Percentiles rank a stretch among this genome's conserved stretches.
Evolutionary conservation across 1,139 yeast genomes (phyloP).

Genomic region (Yamadazyma sp.): DNA sequence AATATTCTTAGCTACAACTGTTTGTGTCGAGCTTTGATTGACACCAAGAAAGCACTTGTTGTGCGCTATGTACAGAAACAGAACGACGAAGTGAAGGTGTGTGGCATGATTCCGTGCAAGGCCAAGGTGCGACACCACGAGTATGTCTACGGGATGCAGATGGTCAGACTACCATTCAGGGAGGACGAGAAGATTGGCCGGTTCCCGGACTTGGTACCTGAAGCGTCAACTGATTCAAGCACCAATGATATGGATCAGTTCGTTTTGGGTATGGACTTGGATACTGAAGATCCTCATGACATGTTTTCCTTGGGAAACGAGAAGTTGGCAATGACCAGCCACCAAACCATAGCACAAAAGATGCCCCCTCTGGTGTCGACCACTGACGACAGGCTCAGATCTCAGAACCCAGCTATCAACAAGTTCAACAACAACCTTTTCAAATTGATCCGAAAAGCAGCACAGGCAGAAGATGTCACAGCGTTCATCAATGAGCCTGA

Average conservation of each 20-base stretch:
- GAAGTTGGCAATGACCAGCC: slow-evolving; percentile 12
- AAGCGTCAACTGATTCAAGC: slow-evolving; percentile 9
- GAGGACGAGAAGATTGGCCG: slow-evolving; percentile 73
- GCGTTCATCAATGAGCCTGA: slow-evolving; percentile 24
- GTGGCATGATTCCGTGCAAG: slow-evolving; percentile 55
- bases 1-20: slow-evolving; percentile 52
- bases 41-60: slow-evolving; percentile 50
- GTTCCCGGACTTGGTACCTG: slow-evolving; percentile 50
- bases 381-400: slow-evolving; percentile 19
- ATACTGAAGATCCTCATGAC: slow-evolving; percentile 6
- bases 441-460: slow-evolving; percentile 26
- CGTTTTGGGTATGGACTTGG: slow-evolving; percentile 25
- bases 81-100: slow-evolving; percentile 53
- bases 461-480: slow-evolving; percentile 21
- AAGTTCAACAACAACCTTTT: slow-evolving; percentile 28
- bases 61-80: slow-evolving; percentile 60
- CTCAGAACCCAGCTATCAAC: slow-evolving; percentile 32
- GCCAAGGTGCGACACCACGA: slow-evolving; percentile 15
- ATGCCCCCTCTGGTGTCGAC: not conserved
- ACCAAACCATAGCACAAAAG: slow-evolving; percentile 10
- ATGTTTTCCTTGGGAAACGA: slow-evolving; percentile 14
- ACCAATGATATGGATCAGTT: slow-evolving; percentile 27
- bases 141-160: slow-evolving; percentile 29
- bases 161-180: slow-evolving; percentile 64
- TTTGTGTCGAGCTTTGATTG: slow-evolving; percentile 54